phyloP scores from a whole-genome alignment of 23 red algal species.

The Agarophyton chilense region DNA sequence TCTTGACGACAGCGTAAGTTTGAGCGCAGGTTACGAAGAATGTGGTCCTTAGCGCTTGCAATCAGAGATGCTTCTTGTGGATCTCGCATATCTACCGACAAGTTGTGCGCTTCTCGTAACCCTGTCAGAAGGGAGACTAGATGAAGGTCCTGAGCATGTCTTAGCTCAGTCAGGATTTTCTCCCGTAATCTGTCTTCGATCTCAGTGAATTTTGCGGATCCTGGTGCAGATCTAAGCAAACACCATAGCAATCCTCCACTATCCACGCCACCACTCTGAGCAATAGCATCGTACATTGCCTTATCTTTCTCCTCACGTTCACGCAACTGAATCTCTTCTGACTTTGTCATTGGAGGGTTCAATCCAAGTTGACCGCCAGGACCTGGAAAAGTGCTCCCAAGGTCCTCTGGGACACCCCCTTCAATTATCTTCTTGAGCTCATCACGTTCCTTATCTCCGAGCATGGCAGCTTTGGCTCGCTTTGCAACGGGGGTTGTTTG shows the following conservation, averaged over 20 bases:
- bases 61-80: background rate
- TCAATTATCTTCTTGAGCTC: conserved; percentile 26
- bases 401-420: conserved; percentile 6
- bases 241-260: conserved; percentile 21
- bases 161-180: conserved; percentile 4
- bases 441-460: conserved; percentile 18
- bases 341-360: conserved; percentile 2
- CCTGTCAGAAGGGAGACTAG: background rate
- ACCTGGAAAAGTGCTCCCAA: background rate
- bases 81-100: background rate
- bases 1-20: background rate
- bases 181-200: conserved; percentile 17
- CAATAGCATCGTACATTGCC: conserved; percentile 6
- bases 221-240: conserved; percentile 10
- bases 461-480: conserved; percentile 18
- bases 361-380: background rate
- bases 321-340: conserved; percentile 7
- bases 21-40: background rate
- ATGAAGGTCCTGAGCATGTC: conserved; percentile 3
- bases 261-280: background rate
- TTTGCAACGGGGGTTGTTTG: background rate
- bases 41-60: background rate
- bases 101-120: background rate
- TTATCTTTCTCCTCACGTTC: conserved; percentile 39
- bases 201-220: background rate